These are phyloP conservation scores for Salix arbutifolia DNA, from an alignment of 345 rosid genomes.

Conservation along the genomic window DNA sequence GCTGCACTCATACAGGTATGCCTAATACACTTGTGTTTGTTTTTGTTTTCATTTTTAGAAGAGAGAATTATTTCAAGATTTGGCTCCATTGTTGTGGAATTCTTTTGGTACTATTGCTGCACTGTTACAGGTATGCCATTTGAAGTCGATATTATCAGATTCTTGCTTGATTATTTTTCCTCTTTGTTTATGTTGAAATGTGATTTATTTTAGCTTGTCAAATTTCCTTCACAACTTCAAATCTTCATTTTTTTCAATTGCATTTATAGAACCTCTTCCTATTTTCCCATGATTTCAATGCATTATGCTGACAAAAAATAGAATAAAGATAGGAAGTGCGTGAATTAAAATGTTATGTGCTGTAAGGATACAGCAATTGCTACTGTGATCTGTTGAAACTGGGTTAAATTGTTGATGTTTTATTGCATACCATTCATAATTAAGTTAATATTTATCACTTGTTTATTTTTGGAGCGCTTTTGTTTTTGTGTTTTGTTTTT, in stretches of 20 bases:
- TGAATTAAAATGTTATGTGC: background rate
- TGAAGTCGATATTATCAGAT: background rate
- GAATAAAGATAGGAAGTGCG: background rate
- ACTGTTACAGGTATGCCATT: constrained; percentile 59
- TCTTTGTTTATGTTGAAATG: background rate
- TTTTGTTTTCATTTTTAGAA: constrained; percentile 49
- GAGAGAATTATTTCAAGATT: constrained; percentile 91
- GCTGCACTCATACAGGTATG: constrained; percentile 32
- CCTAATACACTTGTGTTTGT: constrained; percentile 31
- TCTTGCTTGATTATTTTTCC: background rate
- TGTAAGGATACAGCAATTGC: background rate
- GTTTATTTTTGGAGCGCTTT: background rate
- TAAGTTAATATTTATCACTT: background rate
- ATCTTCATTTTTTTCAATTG: background rate
- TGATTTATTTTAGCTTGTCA: background rate
- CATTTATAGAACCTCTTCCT: background rate
- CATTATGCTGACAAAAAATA: background rate
- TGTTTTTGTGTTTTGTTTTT: no score
- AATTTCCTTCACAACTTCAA: background rate
- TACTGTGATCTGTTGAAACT: background rate
- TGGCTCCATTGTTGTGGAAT: constrained; percentile 92
- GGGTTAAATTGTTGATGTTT: background rate
- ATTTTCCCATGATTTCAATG: background rate
- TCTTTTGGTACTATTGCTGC: constrained; percentile 81
- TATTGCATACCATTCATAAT: background rate